These are phyloP conservation scores for Calocera cornea DNA, from an alignment of 768 basidiomycete genomes.

Conservation along the genomic window DNA sequence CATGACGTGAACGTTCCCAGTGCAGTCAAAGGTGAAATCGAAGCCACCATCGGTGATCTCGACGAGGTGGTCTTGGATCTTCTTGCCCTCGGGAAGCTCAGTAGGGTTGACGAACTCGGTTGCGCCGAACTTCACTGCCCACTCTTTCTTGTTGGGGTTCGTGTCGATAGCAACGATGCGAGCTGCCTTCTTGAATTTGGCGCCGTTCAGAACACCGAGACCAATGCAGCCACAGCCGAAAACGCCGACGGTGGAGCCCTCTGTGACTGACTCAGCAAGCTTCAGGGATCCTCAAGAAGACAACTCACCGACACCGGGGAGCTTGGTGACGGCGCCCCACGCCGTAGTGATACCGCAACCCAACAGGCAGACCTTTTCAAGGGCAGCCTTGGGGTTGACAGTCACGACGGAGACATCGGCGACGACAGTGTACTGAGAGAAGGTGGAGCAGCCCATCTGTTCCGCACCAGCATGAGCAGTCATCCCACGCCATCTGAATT, in stretches of 20 bases:
- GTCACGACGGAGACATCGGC: slow-evolving; percentile 94
- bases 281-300: neutral
- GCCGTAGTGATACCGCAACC: slow-evolving; percentile 98
- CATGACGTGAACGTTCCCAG: slow-evolving; percentile 89
- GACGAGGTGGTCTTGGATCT: slow-evolving; percentile 78
- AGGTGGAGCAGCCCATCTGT: slow-evolving; percentile 97
- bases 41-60: slow-evolving; percentile 93
- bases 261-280: slow-evolving; percentile 26
- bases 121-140: slow-evolving; percentile 88
- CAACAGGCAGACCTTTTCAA: slow-evolving; percentile 93
- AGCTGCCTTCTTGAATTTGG: slow-evolving; percentile 61
- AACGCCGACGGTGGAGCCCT: slow-evolving; percentile 77
- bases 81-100: slow-evolving; percentile 62
- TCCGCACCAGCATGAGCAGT: neutral
- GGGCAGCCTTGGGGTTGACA: slow-evolving; percentile 69
- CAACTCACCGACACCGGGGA: slow-evolving; percentile 31
- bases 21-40: slow-evolving; percentile 95
- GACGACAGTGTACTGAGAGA: slow-evolving; percentile 99
- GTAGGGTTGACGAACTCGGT: slow-evolving; percentile 85
- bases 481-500: neutral
- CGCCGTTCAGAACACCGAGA: slow-evolving; percentile 77
- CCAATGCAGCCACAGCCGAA: slow-evolving; percentile 97
- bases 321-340: slow-evolving; percentile 90
- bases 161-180: slow-evolving; percentile 88
- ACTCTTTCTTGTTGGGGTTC: slow-evolving; percentile 70